Base-by-base conservation (phyloP, 2,329 filamentous ascomycete genomes). In the Aspergillus melleus region DNA sequence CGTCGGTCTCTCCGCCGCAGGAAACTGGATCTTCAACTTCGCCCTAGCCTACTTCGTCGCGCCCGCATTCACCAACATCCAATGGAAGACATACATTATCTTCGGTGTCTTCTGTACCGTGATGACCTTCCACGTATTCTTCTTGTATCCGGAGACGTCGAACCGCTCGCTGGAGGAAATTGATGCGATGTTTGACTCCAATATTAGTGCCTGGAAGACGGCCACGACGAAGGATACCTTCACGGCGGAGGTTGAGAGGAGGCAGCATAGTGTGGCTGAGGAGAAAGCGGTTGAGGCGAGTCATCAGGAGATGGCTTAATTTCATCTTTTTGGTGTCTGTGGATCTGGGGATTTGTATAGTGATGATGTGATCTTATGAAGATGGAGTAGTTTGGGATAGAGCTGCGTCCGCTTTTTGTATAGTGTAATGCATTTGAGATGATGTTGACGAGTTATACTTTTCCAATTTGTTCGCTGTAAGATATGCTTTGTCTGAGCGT, bases 91-190 rank as follows among this genome's bases (percentile, higher is more conserved):
- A 61, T 93, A 92, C 76, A 85, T 92, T 73, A 83, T 94, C 64
- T 94, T 94, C 70, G 90, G 84, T 1, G 82, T 88, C 4, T 91
- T 92, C 78, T 91, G 90, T 70, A 83, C 81, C 0, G 81, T 81
- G 6, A 89, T 90, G 68, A 86, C 87, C 46, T 72, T 92, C 54
- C 89, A 92, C 72, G 86, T 90, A 69, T 85, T 85, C 72, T 80
- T 92, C 66, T 76, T 80, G 32, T 88, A 86, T 59, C 88, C 88
- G 0, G 85, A 92, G 75, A 92, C 89, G 0, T 84, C 86, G 47
- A 87, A 88, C 16, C 88, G 86, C 70, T 87, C 88, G 0, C 83
- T 93, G 0, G 90, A 93, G 70, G 89, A 93, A 73, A 88, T 92
- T 73, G 89, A 90, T 64, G 82, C 87, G 14, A 86, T 92, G 61